Conservation (phyloP, 805 yeast species). For the Candida sakaeoensis region DNA sequence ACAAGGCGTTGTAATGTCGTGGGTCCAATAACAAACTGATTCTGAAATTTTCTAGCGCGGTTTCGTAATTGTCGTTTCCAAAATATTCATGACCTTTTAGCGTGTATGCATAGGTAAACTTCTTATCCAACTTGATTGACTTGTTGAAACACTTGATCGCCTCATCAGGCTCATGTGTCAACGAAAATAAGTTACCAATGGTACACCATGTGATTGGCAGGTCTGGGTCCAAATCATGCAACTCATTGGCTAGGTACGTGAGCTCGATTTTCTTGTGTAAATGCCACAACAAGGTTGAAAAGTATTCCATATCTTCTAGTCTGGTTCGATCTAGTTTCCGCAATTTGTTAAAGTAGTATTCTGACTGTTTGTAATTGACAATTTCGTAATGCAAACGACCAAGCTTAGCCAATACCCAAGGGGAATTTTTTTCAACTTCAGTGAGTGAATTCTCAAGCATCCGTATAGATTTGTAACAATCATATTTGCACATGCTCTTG, state of each 20-base stretch:
- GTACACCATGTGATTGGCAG: constrained; percentile 89
- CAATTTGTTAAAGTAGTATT: constrained; percentile 56
- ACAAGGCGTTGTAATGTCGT: constrained; percentile 89
- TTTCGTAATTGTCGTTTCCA: constrained; percentile 84
- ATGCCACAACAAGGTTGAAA: constrained; percentile 92
- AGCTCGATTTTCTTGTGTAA: constrained; percentile 74
- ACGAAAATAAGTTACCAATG: constrained; percentile 82
- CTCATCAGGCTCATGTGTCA: constrained; percentile 80
- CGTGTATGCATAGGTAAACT: constrained; percentile 84
- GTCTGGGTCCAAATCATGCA: constrained; percentile 59
- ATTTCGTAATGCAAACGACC: constrained; percentile 85
- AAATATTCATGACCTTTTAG: constrained; percentile 91
- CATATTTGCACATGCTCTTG: constrained; percentile 60
- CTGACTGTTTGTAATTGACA: constrained; percentile 78
- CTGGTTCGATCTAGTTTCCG: constrained; percentile 74
- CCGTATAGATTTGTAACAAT: constrained; percentile 77
- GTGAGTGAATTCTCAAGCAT: constrained; percentile 58
- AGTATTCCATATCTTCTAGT: constrained; percentile 83
- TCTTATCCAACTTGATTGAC: constrained; percentile 64
- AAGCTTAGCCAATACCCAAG: constrained; percentile 79
- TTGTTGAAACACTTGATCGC: constrained; percentile 84
- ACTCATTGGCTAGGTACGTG: constrained; percentile 78
- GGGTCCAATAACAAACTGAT: constrained; percentile 72
- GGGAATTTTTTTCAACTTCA: constrained; percentile 58
- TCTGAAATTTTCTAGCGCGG: constrained; percentile 80